Evolutionary conservation across 176 grass and related monocot species (phyloP).

Genomic region (Neostapfia colusana): DNA sequence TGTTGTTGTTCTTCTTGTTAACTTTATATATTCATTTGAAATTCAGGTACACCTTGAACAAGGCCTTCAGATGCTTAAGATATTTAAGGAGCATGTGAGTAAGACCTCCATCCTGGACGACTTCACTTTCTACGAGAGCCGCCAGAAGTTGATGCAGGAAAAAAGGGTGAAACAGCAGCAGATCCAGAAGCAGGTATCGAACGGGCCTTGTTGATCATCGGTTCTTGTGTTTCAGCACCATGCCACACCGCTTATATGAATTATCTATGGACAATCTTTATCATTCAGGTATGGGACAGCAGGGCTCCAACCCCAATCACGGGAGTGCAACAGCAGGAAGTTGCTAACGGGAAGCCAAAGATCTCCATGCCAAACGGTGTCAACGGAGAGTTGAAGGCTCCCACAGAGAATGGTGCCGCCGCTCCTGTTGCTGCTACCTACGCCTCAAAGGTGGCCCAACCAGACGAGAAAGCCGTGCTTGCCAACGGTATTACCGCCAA

Average conservation of each 20-base stretch:
- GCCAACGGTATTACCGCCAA: conserved; percentile 44
- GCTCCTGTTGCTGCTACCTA: conserved; percentile 35
- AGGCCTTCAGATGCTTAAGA: conserved; percentile 88
- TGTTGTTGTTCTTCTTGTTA: neutral
- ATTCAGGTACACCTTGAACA: conserved; percentile 80
- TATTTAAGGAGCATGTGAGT: conserved; percentile 83
- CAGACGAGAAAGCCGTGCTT: conserved; percentile 6
- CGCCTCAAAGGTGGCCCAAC: conserved; percentile 47
- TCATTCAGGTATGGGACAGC: conserved; percentile 69
- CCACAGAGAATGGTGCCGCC: conserved; percentile 42
- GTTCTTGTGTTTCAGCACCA: too few species aligned
- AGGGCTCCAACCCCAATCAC: conserved; percentile 36
- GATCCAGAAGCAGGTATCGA: conserved; percentile 69
- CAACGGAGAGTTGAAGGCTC: conserved; percentile 51
- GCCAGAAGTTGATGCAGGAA: conserved; percentile 90
- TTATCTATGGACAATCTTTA: neutral
- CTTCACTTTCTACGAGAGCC: conserved; percentile 88
- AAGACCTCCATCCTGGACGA: conserved; percentile 88
- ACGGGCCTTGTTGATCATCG: neutral
- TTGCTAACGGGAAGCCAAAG: conserved; percentile 47
- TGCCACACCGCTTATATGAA: neutral
- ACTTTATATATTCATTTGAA: neutral
- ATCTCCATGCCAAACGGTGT: conserved; percentile 39
- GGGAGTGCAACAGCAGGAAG: conserved; percentile 56
- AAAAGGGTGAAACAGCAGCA: conserved; percentile 75